Evolutionary conservation across 306 rosid genomes (phyloP), one percentile per base, ranked within the genome.

Genomic region (Ceratonia siliqua): DNA sequence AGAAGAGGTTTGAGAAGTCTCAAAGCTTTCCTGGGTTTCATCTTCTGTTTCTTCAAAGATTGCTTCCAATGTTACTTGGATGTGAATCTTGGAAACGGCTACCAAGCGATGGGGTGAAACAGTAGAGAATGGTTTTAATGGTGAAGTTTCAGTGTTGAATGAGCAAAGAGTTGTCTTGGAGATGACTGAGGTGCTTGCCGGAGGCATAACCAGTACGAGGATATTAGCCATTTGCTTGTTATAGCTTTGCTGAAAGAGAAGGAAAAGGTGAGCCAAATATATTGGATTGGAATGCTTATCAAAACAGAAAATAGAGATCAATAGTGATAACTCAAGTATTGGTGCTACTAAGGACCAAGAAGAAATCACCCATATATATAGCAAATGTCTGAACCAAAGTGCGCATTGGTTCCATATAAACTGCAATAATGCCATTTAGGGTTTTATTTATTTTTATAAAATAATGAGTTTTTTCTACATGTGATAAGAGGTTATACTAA

Each of bases 81-180:
- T 32, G 5, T 72, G 82, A 41, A 71, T 9, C 72, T 79, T 83
- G 33, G 71, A 45, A 46, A 52, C 59, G 8, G 64, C 11, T 9
- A 61, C 63, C 56, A 45, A 41, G 68, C 24, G 69, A 74, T 38
- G 62, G 0, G 88, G 84, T 10, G 77, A 63, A 52, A 85, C 53
- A 0, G 88, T 90, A 0, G 81, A 85, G 33, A 81, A 79, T 2
- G 84, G 92, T 1, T 90, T 77, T 57, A 88, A 54, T 9, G 66
- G 20, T 7, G 81, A 32, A 20, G 78, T 15, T 56, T 63, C n/a
- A 3, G 68, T 42, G 54, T 43, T 59, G 2, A 27, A 27, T n/a
- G 55, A 61, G 52, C 56, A 65, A 5, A 46, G 11, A 24, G 10
- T n/a, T 38, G 62, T 38, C 21, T 30, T 46, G 52, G 52, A 43